Evolutionary conservation across 495 filamentous ascomycete species (phyloP), one percentile per base, ranked within the genome.

Genomic region (Lasiosphaeriaceae sp.): DNA sequence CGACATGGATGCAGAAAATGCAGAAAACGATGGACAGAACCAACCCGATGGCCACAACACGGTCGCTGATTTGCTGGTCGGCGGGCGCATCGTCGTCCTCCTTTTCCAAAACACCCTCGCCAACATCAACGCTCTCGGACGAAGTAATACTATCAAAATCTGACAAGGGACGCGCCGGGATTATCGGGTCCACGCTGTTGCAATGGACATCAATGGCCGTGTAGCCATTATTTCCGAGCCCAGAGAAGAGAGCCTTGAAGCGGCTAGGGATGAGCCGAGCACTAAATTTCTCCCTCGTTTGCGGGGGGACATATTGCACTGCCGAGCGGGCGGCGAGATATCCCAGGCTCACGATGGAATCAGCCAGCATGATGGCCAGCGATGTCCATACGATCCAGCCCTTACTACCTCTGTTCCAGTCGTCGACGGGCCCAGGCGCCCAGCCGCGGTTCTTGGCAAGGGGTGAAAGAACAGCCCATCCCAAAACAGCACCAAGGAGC

Each of bases 371-470:
- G 59, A 99, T 95, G 1, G 94, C 90, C 29, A 99, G 71, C 55
- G 89, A 93, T 1, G 93, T 75, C 94, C 94, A 99, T 0, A 97
- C 89, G 56, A 99, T 96, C 94, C 94, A 99, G 20, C 93, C 94
- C 76, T 97, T 96, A 66, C 88, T 94, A 7, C 94, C 94, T 31
- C 76, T 82, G 54, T 87, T 86, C 95, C 95, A 99, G 66, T 94
- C 89, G 23, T 83, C 73, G 1, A 97, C 90, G 1, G 83, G 77
- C 0, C 91, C 94, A 1, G 91, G 89, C 16, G 94, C 95, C 94
- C 94, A 99, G 11, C 88, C 90, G 60, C 82, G 83, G 58, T 71
- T 71, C 66, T 95, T 95, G 0, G 93, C 94, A 24, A 97, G 69
- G 16, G 94, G 94, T 2, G 90, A 96, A 3, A 99, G 76, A 8